Percentiles rank a stretch among this genome's conserved stretches.
Conservation (phyloP, 2,329 filamentous ascomycete species). For the Colletotrichum sp. region DNA sequence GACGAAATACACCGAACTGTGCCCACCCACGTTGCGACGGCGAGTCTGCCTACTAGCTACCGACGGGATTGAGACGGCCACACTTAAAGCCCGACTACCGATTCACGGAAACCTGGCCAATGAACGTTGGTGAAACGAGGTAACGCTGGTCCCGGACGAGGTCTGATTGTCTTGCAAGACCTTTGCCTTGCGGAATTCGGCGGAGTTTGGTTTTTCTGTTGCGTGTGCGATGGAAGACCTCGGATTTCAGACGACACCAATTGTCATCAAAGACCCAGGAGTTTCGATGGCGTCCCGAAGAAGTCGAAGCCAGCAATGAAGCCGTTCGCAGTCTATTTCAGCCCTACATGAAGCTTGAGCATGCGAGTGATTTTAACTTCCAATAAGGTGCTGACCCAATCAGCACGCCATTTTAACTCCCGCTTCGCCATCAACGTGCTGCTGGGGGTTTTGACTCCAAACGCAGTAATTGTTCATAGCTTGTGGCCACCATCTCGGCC, state of each 20-base stretch:
- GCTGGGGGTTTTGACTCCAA: neutral
- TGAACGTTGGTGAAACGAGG: neutral
- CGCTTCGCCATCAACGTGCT: neutral
- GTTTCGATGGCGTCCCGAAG: neutral
- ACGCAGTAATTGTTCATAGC: neutral
- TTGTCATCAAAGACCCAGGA: neutral
- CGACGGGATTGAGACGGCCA: neutral
- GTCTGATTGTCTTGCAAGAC: neutral
- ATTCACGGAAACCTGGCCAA: neutral
- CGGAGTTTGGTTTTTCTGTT: neutral
- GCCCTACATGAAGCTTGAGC: neutral
- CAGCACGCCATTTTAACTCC: conserved; percentile 8
- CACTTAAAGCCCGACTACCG: neutral
- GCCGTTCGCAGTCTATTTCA: neutral
- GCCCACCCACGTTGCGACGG: neutral
- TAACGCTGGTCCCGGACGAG: neutral
- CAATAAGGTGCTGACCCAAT: neutral
- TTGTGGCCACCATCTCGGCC: neutral
- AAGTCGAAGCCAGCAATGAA: neutral
- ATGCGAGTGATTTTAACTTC: neutral
- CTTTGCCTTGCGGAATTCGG: neutral
- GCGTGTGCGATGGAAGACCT: neutral
- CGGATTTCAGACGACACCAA: neutral
- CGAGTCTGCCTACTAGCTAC: neutral
- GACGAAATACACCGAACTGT: neutral